phyloP scores from a whole-genome alignment of 2,329 filamentous ascomycete genomes.

The Didymosphaeria variabile region DNA sequence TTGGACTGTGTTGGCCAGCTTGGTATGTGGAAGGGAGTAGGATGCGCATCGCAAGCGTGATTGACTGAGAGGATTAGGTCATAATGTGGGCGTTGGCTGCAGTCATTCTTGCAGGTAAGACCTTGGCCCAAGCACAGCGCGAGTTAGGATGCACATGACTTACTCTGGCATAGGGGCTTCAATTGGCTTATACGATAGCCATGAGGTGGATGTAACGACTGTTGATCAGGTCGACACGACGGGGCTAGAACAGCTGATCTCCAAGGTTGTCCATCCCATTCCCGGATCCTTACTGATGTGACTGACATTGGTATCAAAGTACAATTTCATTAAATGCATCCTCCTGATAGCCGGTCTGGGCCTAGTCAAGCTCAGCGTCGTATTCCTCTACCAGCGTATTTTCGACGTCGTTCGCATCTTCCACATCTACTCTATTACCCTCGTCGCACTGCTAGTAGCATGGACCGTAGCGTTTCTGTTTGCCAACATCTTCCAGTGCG shows the following conservation, averaged over 20 bases:
- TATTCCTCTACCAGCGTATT: conserved; percentile 10
- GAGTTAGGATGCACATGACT: background rate
- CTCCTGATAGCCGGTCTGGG: conserved; percentile 11
- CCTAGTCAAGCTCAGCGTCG: conserved; percentile 14
- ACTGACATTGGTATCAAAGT: background rate
- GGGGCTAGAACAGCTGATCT: background rate
- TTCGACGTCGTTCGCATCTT: conserved; percentile 7
- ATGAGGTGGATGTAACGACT: background rate
- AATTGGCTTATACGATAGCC: conserved; percentile 3
- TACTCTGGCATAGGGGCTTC: background rate
- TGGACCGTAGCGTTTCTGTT: conserved; percentile 9
- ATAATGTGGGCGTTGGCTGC: conserved; percentile 12
- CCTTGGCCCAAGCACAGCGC: background rate
- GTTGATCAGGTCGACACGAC: background rate
- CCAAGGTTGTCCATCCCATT: background rate
- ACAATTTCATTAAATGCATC: conserved; percentile 12
- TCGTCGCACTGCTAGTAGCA: background rate
- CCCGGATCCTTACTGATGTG: too few species aligned
- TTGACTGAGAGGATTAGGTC: background rate
- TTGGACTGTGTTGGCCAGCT: conserved; percentile 14
- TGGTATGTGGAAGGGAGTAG: background rate
- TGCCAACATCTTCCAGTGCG: conserved; percentile 13
- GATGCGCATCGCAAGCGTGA: background rate
- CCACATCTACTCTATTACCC: conserved; percentile 3
- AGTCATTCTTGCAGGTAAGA: conserved; percentile 3